A percentile compares a stretch with the other conserved stretches of the same genome.
These are phyloP conservation scores for Aspergillus ochraceoroseus DNA, from an alignment of 2,329 filamentous ascomycete species.

Conservation along the genomic window DNA sequence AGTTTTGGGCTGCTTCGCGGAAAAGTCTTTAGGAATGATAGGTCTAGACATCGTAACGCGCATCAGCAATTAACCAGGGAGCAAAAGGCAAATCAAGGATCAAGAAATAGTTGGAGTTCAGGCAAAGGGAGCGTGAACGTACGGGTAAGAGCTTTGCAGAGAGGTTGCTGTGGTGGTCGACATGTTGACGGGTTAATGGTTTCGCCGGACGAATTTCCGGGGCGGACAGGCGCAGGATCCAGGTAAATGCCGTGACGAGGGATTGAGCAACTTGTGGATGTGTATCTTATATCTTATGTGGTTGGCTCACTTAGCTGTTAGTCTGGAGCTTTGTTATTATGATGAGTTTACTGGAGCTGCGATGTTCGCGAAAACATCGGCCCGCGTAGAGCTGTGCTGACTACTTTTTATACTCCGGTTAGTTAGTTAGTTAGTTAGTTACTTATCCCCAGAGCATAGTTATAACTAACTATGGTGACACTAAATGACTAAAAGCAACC, in stretches of 20 bases:
- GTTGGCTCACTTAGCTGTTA: no score
- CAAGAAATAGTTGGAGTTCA: neutral
- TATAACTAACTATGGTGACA: no score
- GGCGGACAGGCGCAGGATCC: neutral
- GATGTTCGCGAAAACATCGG: constrained; percentile 27
- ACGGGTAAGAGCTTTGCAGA: constrained; percentile 70
- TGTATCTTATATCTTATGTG: no score
- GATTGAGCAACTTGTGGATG: neutral
- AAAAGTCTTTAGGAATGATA: constrained; percentile 75
- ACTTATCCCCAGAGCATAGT: no score
- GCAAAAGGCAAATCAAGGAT: neutral
- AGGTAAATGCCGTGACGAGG: neutral
- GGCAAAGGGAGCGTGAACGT: constrained; percentile 25
- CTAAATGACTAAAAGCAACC: no score
- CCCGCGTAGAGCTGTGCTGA: constrained; percentile 22
- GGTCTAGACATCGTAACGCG: constrained; percentile 49
- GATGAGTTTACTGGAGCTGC: constrained; percentile 8
- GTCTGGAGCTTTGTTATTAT: neutral
- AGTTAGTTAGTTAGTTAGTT: no score
- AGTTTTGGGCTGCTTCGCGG: constrained; percentile 79
- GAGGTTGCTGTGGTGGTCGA: constrained; percentile 74
- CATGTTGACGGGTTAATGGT: constrained; percentile 50
- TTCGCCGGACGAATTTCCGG: neutral
- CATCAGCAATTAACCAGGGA: neutral
- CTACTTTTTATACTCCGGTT: neutral